A percentile compares a stretch with the other conserved stretches of the same genome.
Evolutionary conservation across 2,329 filamentous ascomycete genomes (phyloP).

Genomic region (Curvularia sp.): DNA sequence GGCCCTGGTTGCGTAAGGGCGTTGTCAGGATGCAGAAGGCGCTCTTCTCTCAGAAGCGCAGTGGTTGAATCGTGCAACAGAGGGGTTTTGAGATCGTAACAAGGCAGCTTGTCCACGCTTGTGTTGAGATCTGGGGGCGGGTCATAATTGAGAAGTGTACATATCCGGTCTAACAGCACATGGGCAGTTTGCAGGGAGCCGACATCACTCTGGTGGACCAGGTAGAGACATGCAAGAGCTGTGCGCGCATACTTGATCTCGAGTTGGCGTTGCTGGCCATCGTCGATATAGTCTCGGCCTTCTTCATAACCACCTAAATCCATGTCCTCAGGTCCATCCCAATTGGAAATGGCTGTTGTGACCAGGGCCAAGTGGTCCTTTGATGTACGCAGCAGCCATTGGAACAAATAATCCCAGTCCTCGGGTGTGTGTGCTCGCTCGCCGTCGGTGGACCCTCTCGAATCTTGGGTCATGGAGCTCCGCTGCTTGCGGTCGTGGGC

Average conservation of each 20-base stretch:
- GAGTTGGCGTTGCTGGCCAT: slow-evolving; percentile 66
- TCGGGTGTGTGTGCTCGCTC: slow-evolving; percentile 34
- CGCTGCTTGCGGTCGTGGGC: slow-evolving; percentile 64
- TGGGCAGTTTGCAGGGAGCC: slow-evolving; percentile 69
- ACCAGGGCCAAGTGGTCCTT: slow-evolving; percentile 67
- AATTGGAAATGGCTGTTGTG: slow-evolving; percentile 70
- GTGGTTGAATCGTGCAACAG: slow-evolving; percentile 42
- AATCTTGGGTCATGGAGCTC: slow-evolving; percentile 51
- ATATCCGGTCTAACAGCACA: slow-evolving; percentile 66
- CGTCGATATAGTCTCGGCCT: slow-evolving; percentile 63
- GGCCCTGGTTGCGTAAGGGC: slow-evolving; percentile 68
- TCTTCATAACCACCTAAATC: slow-evolving; percentile 69
- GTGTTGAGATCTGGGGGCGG: slow-evolving; percentile 59
- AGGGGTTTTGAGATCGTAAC: slow-evolving; percentile 49
- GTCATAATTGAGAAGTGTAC: slow-evolving; percentile 66
- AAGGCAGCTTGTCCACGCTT: slow-evolving; percentile 53
- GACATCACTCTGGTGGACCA: slow-evolving; percentile 65
- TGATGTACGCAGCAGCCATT: slow-evolving; percentile 71
- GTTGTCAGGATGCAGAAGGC: slow-evolving; percentile 67
- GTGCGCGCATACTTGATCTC: slow-evolving; percentile 71
- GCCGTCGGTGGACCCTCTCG: slow-evolving; percentile 49
- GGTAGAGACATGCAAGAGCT: slow-evolving; percentile 71
- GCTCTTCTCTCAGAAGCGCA: slow-evolving; percentile 51
- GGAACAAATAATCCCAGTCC: slow-evolving; percentile 73
- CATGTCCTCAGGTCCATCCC: slow-evolving; percentile 75